These are phyloP conservation scores for Umbilicus rupestris DNA, from an alignment of 164 flowering plant genomes.

Conservation along the genomic window DNA sequence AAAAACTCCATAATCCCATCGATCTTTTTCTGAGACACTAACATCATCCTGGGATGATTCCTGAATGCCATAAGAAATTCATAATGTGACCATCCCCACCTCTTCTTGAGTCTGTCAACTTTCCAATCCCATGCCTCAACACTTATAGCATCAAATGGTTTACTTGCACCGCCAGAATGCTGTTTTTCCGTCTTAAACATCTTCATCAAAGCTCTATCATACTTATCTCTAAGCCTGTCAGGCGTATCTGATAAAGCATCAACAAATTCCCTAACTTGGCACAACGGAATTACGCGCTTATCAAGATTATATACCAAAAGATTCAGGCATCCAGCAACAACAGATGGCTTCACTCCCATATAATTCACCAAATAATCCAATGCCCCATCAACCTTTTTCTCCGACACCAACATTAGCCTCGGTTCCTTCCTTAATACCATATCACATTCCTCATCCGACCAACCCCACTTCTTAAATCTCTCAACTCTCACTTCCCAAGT, in stretches of 20 bases:
- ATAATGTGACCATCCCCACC: constrained; percentile 19
- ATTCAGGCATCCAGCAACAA: constrained; percentile 4
- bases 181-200: constrained; percentile 1
- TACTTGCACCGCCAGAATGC: neutral
- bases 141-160: neutral
- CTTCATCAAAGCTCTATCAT: constrained; percentile 1
- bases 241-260: neutral
- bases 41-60: constrained; percentile 13
- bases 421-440: constrained; percentile 13
- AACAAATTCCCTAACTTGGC: neutral
- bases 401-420: constrained; percentile 13
- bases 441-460: constrained; percentile 14
- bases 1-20: constrained; percentile 15
- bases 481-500: constrained; percentile 12
- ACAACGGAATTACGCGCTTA: constrained; percentile 9
- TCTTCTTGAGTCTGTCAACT: constrained; percentile 10
- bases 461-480: constrained; percentile 17
- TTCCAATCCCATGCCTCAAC: constrained; percentile 9
- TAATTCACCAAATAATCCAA: constrained; percentile 20
- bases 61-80: constrained; percentile 13
- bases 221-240: constrained; percentile 6
- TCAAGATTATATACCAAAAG: constrained; percentile 5
- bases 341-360: constrained; percentile 12
- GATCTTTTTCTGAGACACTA: constrained; percentile 17
- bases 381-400: constrained; percentile 4